Evolutionary conservation across 2,329 filamentous ascomycete genomes (phyloP).

Genomic region (Phaeosphaeria sp.): DNA sequence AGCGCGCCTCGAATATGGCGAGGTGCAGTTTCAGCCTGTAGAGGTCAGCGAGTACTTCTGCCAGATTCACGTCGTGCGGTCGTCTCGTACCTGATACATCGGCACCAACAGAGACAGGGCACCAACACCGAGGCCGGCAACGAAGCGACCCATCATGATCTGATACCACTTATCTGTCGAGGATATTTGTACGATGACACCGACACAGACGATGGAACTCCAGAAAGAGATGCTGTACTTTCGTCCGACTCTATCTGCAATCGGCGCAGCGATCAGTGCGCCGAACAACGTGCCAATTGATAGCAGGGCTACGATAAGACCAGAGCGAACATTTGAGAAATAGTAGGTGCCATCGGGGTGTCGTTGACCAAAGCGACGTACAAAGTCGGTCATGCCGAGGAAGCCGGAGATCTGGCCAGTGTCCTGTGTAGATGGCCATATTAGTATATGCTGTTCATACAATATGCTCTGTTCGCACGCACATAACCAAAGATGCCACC

Average conservation of each 20-base stretch:
- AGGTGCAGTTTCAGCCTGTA: constrained; percentile 64
- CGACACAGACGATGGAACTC: constrained; percentile 66
- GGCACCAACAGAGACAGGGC: constrained; percentile 62
- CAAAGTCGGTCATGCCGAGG: constrained; percentile 38
- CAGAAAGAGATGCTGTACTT: constrained; percentile 65
- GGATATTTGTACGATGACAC: constrained; percentile 69
- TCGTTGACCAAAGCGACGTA: constrained; percentile 27
- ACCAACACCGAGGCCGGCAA: constrained; percentile 70
- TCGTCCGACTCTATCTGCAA: constrained; percentile 68
- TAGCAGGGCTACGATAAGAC: constrained; percentile 51
- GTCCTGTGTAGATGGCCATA: constrained; percentile 9
- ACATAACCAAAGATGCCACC: constrained; percentile 32
- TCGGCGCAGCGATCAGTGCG: constrained; percentile 62
- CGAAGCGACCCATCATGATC: constrained; percentile 65
- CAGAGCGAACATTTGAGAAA: constrained; percentile 38
- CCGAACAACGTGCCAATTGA: constrained; percentile 79
- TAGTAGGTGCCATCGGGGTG: constrained; percentile 22
- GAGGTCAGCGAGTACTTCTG: background rate
- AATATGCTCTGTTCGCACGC: background rate
- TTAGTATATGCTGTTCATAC: background rate
- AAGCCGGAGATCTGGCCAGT: constrained; percentile 42
- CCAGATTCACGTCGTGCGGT: no score
- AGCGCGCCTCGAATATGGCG: constrained; percentile 68
- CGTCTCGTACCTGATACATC: constrained; percentile 61
- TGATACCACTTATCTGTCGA: constrained; percentile 65